Evolutionary conservation across 78 protist genomes (phyloP).

Genomic region (Dictyostelium purpureum): DNA sequence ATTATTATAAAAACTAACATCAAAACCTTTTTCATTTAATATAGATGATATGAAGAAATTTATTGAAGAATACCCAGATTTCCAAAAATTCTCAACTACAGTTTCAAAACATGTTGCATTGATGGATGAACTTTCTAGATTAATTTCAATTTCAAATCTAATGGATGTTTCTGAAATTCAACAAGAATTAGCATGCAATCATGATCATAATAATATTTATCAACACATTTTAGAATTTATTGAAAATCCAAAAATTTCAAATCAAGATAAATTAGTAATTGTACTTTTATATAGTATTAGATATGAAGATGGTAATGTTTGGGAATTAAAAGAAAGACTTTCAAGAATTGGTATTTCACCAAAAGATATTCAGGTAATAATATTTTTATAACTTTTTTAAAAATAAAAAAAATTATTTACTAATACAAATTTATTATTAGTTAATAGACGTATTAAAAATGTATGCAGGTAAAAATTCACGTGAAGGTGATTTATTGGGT

Average conservation of each 20-base stretch:
- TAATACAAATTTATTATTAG: background rate
- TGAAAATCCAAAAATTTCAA: background rate
- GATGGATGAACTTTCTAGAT: conserved; percentile 65
- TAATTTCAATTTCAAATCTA: conserved; percentile 49
- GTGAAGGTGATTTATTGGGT: conserved; percentile 88
- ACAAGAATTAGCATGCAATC: conserved; percentile 93
- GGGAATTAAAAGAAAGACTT: conserved; percentile 54
- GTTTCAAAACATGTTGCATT: conserved; percentile 93
- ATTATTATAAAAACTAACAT: no score
- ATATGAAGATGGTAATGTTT: conserved; percentile 82
- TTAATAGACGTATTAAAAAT: conserved; percentile 29
- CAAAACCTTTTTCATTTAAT: no score
- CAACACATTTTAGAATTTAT: background rate
- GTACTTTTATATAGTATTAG: conserved; percentile 91
- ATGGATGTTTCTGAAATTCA: conserved; percentile 90
- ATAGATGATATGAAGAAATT: conserved; percentile 95
- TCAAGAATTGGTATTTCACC: conserved; percentile 21
- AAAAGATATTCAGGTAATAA: background rate
- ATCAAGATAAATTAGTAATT: conserved; percentile 83
- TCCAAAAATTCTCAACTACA: conserved; percentile 85
- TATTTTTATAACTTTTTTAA: background rate
- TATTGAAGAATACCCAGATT: conserved; percentile 95
- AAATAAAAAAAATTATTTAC: background rate
- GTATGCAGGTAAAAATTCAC: conserved; percentile 85
- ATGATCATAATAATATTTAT: conserved; percentile 54